Base-by-base conservation (phyloP, 768 basidiomycete genomes). In the Boletus sp. region DNA sequence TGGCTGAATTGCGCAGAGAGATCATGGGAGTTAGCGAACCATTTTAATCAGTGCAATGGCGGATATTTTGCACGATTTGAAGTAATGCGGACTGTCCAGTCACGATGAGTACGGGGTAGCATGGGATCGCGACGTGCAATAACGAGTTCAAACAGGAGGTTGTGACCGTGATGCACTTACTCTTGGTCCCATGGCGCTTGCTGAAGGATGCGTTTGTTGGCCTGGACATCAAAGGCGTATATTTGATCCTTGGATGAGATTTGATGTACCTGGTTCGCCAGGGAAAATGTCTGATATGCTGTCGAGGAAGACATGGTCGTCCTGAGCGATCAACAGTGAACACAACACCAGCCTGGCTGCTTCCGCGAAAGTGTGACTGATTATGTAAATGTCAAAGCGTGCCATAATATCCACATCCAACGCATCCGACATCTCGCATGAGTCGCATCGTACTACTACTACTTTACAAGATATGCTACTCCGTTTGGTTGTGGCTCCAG, bases 41-140 rank as follows among this genome's bases (percentile, higher is more conserved):
- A 98, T 98, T 81, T 98, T 99, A 64, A 98, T 92, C 52, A 99
- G 75, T 12, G 96, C 94, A 29, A 98, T 85, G 0, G 93, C 93
- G 0, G 94, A 96, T 65, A 99, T 98, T 76, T 92, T 95, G 74
- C 90, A 99, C 73, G 83, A 80, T 69, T 87, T 93, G 75, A 91
- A 90, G 75, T 86, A 87, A 63, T 89, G 85, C 0, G 87, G 87
- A 61, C 90, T 92, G 61, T 58, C 0, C 29, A 33, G 33, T 39
- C 8, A 29, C 4, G 18, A 54, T 57, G 52, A 65, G 47, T 24
- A 46, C 20, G 14, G 6, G 10, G 8, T 24, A 8, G 45, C 24
- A 28, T 40, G 37, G 47, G 7, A 41, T 39, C 42, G 30, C 14
- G 11, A 41, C 12, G 18, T 20, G 42, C 28, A 40, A 32, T 37